Evolutionary conservation across 140 eudicot genomes (phyloP).

Genomic region (Bidens hawaiensis): DNA sequence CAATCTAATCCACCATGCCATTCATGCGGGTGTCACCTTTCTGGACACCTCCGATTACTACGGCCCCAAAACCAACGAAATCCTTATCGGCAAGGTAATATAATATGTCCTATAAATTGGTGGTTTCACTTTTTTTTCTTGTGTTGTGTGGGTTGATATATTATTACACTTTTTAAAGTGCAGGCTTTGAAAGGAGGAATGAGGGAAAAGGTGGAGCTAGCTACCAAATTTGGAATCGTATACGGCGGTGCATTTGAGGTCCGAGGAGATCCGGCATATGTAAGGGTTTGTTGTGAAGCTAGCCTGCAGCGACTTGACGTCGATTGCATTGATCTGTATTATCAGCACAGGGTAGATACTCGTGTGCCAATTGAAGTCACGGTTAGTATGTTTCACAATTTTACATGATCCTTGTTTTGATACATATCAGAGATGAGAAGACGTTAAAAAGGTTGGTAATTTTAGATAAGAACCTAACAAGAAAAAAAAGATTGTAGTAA

Average conservation of each 20-base stretch:
- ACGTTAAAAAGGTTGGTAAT: no score
- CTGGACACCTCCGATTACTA: constrained; percentile 54
- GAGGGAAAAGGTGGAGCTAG: constrained; percentile 42
- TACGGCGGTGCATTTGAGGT: constrained; percentile 19
- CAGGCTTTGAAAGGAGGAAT: constrained; percentile 50
- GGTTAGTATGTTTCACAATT: not conserved
- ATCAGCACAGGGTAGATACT: no score
- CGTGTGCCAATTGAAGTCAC: no score
- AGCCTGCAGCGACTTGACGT: constrained; percentile 4
- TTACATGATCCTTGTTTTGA: not conserved
- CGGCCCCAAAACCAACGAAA: constrained; percentile 49
- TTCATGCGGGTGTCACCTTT: constrained; percentile 38
- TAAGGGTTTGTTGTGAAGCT: no score
- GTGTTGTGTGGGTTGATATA: not conserved
- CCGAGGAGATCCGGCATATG: constrained; percentile 10
- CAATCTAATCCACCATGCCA: constrained; percentile 42
- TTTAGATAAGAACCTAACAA: no score
- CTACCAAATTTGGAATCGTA: constrained; percentile 46
- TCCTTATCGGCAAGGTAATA: constrained; percentile 54
- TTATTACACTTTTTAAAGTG: not conserved
- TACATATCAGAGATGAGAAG: not conserved
- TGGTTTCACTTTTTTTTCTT: not conserved
- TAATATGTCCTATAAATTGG: not conserved
- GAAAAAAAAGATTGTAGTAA: no score
- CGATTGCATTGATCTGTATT: constrained; percentile 26